Evolutionary conservation across 805 yeast genomes (phyloP).

Genomic region (Lipomyces kockii): DNA sequence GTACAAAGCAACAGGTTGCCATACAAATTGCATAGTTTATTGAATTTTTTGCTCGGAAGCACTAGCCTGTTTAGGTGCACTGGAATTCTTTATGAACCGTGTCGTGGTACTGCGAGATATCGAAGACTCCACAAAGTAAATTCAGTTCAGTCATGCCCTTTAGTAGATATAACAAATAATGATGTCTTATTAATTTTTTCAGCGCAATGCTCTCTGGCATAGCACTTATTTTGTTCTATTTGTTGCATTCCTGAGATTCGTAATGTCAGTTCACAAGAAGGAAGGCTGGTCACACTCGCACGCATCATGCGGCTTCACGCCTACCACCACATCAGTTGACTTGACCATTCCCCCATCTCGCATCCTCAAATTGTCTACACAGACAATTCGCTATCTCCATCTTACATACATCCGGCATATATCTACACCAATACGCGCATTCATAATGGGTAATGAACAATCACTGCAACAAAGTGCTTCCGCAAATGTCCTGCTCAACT

Average conservation of each 20-base stretch:
- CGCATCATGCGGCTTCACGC: conserved; percentile 1
- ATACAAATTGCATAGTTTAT: no score
- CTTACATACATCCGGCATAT: neutral
- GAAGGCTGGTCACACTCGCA: neutral
- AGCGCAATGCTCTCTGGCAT: neutral
- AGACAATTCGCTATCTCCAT: neutral
- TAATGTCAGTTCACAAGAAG: no score
- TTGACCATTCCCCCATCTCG: no score
- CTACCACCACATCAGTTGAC: no score
- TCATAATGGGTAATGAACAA: conserved; percentile 35
- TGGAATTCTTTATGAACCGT: neutral
- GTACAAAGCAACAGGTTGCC: no score
- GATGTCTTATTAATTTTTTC: no score
- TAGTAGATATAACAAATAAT: neutral
- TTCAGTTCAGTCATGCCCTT: neutral
- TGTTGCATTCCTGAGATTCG: neutral
- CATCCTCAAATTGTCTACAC: neutral
- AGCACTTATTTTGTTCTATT: no score
- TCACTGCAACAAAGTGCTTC: conserved; percentile 18
- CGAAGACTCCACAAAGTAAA: neutral
- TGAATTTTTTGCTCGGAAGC: neutral
- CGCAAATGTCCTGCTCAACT: conserved; percentile 16
- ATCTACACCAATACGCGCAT: neutral
- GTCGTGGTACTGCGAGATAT: neutral
- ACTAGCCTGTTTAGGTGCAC: neutral